A percentile compares a stretch with the other conserved stretches of the same genome.
These are phyloP conservation scores for Chalciporus sphaerocephalus DNA, from an alignment of 768 basidiomycete species.

Conservation along the genomic window DNA sequence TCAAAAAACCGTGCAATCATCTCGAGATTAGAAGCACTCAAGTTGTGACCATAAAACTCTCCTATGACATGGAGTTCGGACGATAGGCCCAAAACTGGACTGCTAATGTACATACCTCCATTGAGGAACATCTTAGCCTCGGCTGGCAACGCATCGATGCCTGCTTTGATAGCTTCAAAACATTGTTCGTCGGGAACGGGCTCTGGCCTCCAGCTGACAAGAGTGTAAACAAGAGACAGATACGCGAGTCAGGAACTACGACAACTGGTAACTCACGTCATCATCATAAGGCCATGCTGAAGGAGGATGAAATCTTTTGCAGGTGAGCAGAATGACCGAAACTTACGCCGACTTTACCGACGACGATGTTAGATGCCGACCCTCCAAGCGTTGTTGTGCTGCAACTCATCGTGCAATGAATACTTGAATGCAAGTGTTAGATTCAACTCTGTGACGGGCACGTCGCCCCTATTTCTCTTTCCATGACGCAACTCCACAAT, in stretches of 20 bases:
- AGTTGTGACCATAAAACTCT: conserved; percentile 51
- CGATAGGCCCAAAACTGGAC: no score
- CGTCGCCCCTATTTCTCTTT: no score
- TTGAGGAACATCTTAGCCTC: conserved; percentile 48
- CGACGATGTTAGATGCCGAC: conserved; percentile 33
- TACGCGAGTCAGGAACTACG: neutral
- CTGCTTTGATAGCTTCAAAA: conserved; percentile 58
- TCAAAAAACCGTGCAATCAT: conserved; percentile 45
- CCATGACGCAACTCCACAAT: no score
- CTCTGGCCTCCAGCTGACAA: conserved; percentile 39
- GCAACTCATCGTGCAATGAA: conserved; percentile 21
- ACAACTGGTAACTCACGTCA: conserved; percentile 39
- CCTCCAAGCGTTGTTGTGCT: conserved; percentile 36
- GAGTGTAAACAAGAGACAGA: neutral
- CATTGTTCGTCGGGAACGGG: conserved; percentile 51
- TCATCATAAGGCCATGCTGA: conserved; percentile 54
- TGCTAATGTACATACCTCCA: conserved; percentile 36
- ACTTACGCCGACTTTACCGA: conserved; percentile 39
- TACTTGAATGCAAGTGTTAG: no score
- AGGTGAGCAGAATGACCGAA: no score
- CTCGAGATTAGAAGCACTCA: conserved; percentile 39
- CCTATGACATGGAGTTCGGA: conserved; percentile 30
- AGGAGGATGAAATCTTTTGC: neutral
- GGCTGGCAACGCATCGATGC: conserved; percentile 37
- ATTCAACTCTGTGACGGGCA: no score